Conservation (phyloP, 176 grass and related monocot genomes). For the Avena atlantica region DNA sequence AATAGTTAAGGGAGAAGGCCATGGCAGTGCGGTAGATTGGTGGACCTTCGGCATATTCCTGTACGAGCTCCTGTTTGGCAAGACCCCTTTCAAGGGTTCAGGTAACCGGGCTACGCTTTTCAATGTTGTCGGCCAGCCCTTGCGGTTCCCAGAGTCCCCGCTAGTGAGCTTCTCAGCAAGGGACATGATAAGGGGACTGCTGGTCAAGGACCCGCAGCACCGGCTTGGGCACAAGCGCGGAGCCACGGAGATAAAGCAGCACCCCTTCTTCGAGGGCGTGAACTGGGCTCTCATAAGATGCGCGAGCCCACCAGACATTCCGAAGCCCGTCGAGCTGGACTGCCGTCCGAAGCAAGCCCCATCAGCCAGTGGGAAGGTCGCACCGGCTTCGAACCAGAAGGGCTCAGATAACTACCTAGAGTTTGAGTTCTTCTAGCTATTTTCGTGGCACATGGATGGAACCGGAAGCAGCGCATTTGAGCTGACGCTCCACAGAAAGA, state of each 20-base stretch:
- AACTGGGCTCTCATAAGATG: slow-evolving; percentile 91
- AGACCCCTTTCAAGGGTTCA: slow-evolving; percentile 87
- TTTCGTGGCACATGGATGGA: slow-evolving; percentile 22
- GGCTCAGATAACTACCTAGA: slow-evolving; percentile 78
- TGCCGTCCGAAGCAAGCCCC: slow-evolving; percentile 51
- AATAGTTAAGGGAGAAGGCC: slow-evolving; percentile 89
- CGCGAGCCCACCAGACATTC: slow-evolving; percentile 76
- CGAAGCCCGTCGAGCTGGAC: slow-evolving; percentile 70
- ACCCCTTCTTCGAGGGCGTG: slow-evolving; percentile 84
- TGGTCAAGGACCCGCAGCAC: slow-evolving; percentile 84
- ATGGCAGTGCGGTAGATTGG: slow-evolving; percentile 86
- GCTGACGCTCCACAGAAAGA: slow-evolving; percentile 32
- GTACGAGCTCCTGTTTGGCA: slow-evolving; percentile 81
- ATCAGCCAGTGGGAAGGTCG: slow-evolving; percentile 53
- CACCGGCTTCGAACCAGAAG: slow-evolving; percentile 55
- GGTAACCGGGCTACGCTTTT: slow-evolving; percentile 88
- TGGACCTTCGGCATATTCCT: slow-evolving; percentile 95
- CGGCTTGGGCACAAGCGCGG: slow-evolving; percentile 75
- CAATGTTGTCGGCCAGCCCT: slow-evolving; percentile 75
- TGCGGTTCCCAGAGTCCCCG: slow-evolving; percentile 74
- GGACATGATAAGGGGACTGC: slow-evolving; percentile 79
- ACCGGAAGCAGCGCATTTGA: slow-evolving; percentile 21
- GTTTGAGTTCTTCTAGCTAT: slow-evolving; percentile 79
- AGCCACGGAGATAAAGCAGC: slow-evolving; percentile 82
- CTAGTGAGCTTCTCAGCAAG: slow-evolving; percentile 74